Evolutionary conservation across 495 filamentous ascomycete species (phyloP).

Genomic region (Thozetella sp.): DNA sequence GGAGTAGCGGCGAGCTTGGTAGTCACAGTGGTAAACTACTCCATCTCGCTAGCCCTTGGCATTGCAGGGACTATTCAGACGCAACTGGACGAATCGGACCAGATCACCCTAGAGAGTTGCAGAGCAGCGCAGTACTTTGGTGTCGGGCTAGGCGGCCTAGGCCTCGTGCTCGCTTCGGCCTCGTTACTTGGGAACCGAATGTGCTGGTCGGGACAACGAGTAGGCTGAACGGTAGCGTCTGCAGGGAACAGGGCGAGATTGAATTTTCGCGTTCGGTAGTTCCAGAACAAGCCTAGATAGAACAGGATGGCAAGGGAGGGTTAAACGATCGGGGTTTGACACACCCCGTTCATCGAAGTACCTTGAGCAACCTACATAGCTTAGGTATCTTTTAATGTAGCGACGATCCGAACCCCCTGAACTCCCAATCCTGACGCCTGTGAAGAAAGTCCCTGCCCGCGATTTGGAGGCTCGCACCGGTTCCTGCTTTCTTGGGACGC

Average conservation of each 20-base stretch:
- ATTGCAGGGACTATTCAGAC: constrained; percentile 44
- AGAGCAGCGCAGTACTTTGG: constrained; percentile 60
- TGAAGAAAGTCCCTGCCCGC: neutral
- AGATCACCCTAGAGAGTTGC: constrained; percentile 49
- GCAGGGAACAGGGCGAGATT: too few species aligned
- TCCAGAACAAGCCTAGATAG: neutral
- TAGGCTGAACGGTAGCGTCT: too few species aligned
- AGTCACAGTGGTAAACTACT: constrained; percentile 44
- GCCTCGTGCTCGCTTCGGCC: constrained; percentile 32
- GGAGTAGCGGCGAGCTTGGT: constrained; percentile 52
- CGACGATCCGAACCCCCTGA: neutral
- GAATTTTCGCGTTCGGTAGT: neutral
- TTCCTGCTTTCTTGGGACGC: neutral
- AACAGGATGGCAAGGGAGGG: too few species aligned
- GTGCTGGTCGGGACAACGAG: neutral
- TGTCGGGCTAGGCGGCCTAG: constrained; percentile 51
- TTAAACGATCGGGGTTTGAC: too few species aligned
- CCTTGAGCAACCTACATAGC: neutral
- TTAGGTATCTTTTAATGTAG: neutral
- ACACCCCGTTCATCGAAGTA: too few species aligned
- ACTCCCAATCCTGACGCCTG: neutral
- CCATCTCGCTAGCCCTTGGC: constrained; percentile 44
- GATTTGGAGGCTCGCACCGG: neutral
- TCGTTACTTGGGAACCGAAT: constrained; percentile 11
- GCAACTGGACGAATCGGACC: constrained; percentile 20